Evolutionary conservation across 495 filamentous ascomycete species (phyloP), one percentile per base, ranked within the genome.

Genomic region (Hypomontagnella monticulosa): DNA sequence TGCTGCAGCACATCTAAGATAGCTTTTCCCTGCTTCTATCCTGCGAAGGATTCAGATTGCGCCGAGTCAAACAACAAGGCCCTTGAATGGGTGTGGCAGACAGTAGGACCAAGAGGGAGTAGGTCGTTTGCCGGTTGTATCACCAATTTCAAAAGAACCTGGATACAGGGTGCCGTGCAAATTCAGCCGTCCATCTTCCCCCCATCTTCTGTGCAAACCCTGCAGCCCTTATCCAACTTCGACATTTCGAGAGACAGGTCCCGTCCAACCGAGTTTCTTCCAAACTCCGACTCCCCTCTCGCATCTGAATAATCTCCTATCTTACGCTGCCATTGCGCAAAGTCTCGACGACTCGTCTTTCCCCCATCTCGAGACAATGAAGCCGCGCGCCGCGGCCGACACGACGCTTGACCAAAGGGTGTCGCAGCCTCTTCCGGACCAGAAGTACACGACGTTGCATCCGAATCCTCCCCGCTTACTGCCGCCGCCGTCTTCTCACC

Each of bases 331-430:
- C 57, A 56, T 48, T 61, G 59, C 65, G 43, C 41, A 43, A 42
- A 54, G 32, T 54, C n/a, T 61, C 57, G 46, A 71, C 41, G 32
- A 50, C 23, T 27, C 59, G 71, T 56, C 41, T 68, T 61, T 65
- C 66, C 55, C 64, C 66, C 67, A 71, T 65, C 63, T 73, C 71
- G 78, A 75, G 73, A 83, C 75, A 65, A 83, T 81, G 80, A 82
- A 76, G 79, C 78, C 70, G 78, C 70, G 74, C 66, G 70, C 71
- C 67, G 75, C 72, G 67, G 66, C 50, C 66, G 51, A 65, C 62
- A 67, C 64, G 72, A 68, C 71, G 69, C 66, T 71, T 70, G 66
- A 66, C 69, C 63, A 67, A 57, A 69, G 62, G 69, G 71, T 71
- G 69, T 67, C 69, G 63, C 66, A 60, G 43, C 71, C 61, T 65